Base-by-base conservation (phyloP, 306 rosid species). In the Cotoneaster glaucophyllus region DNA sequence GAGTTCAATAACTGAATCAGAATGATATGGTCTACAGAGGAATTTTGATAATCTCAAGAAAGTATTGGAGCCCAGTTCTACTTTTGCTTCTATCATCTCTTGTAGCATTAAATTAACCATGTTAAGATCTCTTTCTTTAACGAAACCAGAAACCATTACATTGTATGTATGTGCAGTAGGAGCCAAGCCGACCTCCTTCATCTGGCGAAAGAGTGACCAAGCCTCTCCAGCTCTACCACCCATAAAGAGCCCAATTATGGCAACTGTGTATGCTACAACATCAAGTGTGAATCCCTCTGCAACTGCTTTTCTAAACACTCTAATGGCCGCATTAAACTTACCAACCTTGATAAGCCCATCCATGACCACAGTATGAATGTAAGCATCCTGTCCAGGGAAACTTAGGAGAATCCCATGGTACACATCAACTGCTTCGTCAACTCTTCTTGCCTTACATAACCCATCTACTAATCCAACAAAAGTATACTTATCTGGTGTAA, bases 61-160 rank as follows among this genome's bases (percentile, higher is more conserved):
- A 75, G 82, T 91, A 66, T 72, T 65, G 74, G 62, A 73, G 69
- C 80, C 83, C 77, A 88, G 74, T 24, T 81, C 73, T 24, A 81
- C 59, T 79, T 90, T 84, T 48, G 74, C 81, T 77, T 81, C 86
- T 80, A 87, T 81, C 91, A 91, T 91, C 83, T 88, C 93, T 61
- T 78, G 74, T 31, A 91, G 83, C 78, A 85, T 79, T 50, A 78
- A 78, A 6, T 84, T 70, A 11, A 87, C 75, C 83, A 70, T 79
- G 67, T 54, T 77, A 45, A 43, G 34, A 68, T 87, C 72, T 74
- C 69, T 84, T 80, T 71, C 85, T 77, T 77, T 87, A 78, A 77
- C 83, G 56, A 83, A 67, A 31, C 67, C 65, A 62, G 75, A 80
- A 59, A 91, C 79, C 80, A 91, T 77, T 78, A 84, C 59, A 71